Evolutionary conservation across 1,284 basidiomycete species (phyloP).

Genomic region (Cutaneotrichosporon cyanovorans): DNA sequence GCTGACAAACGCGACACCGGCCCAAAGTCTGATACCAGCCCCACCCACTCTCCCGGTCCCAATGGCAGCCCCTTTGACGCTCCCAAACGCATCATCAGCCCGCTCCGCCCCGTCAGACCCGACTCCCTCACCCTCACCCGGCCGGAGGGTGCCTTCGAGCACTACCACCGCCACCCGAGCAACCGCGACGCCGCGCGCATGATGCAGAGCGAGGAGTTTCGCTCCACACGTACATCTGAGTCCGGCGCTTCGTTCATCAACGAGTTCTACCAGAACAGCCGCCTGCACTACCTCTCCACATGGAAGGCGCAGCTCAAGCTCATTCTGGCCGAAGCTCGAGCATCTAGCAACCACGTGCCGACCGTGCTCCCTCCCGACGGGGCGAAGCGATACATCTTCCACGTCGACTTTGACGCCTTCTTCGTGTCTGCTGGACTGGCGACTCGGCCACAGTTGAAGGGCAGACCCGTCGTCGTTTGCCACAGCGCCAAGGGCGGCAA

Average conservation of each 20-base stretch:
- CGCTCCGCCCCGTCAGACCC: background rate
- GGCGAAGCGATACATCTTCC: conserved; percentile 67
- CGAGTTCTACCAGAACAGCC: conserved; percentile 81
- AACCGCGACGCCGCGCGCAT: conserved; percentile 66
- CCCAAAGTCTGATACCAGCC: no score
- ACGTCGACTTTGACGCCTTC: conserved; percentile 96
- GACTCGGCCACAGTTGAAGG: conserved; percentile 65
- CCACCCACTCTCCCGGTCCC: no score
- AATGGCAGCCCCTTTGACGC: no score
- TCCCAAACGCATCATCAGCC: no score
- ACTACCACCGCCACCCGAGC: conserved; percentile 50
- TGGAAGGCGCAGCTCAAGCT: conserved; percentile 86
- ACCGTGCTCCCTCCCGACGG: conserved; percentile 12
- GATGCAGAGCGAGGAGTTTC: conserved; percentile 76
- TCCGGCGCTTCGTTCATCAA: conserved; percentile 72
- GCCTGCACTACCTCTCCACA: conserved; percentile 81
- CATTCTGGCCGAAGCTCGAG: conserved; percentile 69
- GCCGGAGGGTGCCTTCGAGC: conserved; percentile 22
- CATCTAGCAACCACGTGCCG: conserved; percentile 13
- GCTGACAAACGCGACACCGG: no score
- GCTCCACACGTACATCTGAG: conserved; percentile 70
- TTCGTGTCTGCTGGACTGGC: conserved; percentile 86
- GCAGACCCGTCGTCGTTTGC: conserved; percentile 87
- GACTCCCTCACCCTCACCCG: background rate
- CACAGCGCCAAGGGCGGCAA: conserved; percentile 65